These are phyloP conservation scores for Santalum album DNA, from an alignment of 164 flowering plant genomes.

Conservation along the genomic window DNA sequence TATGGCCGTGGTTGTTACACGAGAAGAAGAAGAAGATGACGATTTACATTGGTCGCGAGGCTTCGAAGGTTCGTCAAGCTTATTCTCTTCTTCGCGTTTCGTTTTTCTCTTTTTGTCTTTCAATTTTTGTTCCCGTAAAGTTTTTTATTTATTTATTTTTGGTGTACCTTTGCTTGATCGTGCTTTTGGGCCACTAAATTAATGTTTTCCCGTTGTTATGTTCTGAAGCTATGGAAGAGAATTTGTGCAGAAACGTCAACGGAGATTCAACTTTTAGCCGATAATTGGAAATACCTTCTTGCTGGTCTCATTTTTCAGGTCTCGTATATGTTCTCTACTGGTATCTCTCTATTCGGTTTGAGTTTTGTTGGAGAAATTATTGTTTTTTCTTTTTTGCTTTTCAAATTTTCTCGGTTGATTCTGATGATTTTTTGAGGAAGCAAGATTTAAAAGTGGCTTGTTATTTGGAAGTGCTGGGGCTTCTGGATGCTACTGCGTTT, in stretches of 20 bases:
- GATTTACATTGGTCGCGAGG: conserved; percentile 86
- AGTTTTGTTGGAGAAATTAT: too few species aligned
- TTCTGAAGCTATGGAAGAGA: conserved; percentile 80
- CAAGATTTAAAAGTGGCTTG: too few species aligned
- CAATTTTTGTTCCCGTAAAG: neutral
- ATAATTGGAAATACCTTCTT: conserved; percentile 81
- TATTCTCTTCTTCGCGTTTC: neutral
- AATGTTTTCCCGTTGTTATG: conserved; percentile 9
- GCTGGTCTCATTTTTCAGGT: conserved; percentile 87
- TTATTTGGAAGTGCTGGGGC: too few species aligned
- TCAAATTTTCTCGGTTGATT: too few species aligned
- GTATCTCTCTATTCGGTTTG: neutral
- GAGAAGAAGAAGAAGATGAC: conserved; percentile 43
- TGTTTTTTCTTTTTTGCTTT: too few species aligned
- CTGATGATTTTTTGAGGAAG: neutral
- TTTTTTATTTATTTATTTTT: too few species aligned
- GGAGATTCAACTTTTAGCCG: conserved; percentile 63
- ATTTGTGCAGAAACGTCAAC: conserved; percentile 57
- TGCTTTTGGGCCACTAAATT: conserved; percentile 1
- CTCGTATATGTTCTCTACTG: neutral
- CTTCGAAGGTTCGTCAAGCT: conserved; percentile 80
- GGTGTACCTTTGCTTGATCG: too few species aligned
- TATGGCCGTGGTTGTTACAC: conserved; percentile 38
- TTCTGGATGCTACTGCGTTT: neutral
- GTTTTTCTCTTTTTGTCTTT: neutral